Evolutionary conservation across 2,329 filamentous ascomycete genomes (phyloP), one percentile per base, ranked within the genome.

Genomic region (Emergomyces orientalis): DNA sequence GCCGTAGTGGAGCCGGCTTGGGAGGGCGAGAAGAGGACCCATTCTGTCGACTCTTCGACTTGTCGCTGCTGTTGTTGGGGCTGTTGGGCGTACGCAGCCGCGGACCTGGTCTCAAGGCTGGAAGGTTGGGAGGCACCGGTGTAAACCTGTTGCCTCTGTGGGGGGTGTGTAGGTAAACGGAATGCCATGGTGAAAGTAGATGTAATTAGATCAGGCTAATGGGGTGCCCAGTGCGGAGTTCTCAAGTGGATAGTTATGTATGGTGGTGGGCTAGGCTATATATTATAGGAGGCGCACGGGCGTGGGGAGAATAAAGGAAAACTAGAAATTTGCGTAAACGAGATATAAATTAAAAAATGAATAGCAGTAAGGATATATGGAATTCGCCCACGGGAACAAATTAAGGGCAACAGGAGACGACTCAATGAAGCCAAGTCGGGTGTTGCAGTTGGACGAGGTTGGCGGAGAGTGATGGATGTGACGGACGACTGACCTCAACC

Each of bases 21-120:
- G 22, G 82, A 82, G 1, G 90, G 90, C 8, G 91, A 90, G 80
- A 99, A 99, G 67, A 99, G 85, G 62, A 97, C 88, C 94, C 94
- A 99, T 83, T 96, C 93, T 75, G 94, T 88, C 14, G 90, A 88
- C 67, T 92, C 88, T 65, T 89, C 86, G 64, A 86, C 77, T 52
- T 77, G 72, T 25, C 79, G 75, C 67, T 51, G 25, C 11, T 79
- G 70, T 55, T 55, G 54, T 41, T 49, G 41, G 41, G 57, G 22
- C 3, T 47, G 41, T n/a, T 47, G 25, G 19, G 4, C 14, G 41
- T 34, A 34, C 17, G 41, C 39, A 9, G 68, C 62, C 9, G 68
- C 62, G n/a, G 70, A 61, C 19, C 70, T 62, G 45, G 70, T 65
- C 45, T 74, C 69, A 30, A 74, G 67, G 2, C 65, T 54, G 27